These are phyloP conservation scores for Dioscorea dumetorum DNA, from an alignment of 106 monocot species.

Conservation along the genomic window DNA sequence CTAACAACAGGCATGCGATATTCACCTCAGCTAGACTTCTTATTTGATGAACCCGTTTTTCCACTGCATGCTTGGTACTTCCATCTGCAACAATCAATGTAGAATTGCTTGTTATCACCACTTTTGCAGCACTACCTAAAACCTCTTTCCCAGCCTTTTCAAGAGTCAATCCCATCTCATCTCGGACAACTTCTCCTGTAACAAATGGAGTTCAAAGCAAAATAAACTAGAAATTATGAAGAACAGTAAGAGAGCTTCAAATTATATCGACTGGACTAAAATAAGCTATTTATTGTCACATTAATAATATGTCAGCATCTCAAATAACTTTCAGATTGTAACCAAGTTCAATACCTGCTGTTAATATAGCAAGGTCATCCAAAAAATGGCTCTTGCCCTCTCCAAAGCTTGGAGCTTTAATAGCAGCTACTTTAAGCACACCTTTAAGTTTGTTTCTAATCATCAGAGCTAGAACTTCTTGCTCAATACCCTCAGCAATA, in stretches of 20 bases:
- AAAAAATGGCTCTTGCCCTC: conserved; percentile 78
- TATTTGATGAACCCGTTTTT: conserved; percentile 52
- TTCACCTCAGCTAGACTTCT: conserved; percentile 50
- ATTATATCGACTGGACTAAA: too few relatives aligned
- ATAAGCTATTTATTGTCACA: too few relatives aligned
- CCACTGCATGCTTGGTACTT: conserved; percentile 49
- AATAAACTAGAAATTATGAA: not conserved
- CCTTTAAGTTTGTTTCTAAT: conserved; percentile 91
- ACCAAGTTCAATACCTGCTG: conserved; percentile 54
- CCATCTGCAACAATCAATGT: conserved; percentile 89
- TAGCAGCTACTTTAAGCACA: conserved; percentile 57
- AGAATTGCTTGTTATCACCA: conserved; percentile 65
- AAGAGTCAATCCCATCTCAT: conserved; percentile 71
- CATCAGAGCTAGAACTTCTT: conserved; percentile 62
- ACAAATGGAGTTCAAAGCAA: not conserved
- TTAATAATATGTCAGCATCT: too few relatives aligned
- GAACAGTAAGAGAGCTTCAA: too few relatives aligned
- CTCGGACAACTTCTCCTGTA: conserved; percentile 68
- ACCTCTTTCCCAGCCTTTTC: conserved; percentile 68
- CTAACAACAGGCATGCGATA: too few relatives aligned
- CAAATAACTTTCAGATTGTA: too few relatives aligned
- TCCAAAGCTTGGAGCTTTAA: conserved; percentile 94
- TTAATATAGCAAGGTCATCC: conserved; percentile 83
- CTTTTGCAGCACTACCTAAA: conserved; percentile 69
- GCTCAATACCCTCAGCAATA: conserved; percentile 68